phyloP scores from a whole-genome alignment of 441 rosid genomes.

The Pelargonium exstipulatum region DNA sequence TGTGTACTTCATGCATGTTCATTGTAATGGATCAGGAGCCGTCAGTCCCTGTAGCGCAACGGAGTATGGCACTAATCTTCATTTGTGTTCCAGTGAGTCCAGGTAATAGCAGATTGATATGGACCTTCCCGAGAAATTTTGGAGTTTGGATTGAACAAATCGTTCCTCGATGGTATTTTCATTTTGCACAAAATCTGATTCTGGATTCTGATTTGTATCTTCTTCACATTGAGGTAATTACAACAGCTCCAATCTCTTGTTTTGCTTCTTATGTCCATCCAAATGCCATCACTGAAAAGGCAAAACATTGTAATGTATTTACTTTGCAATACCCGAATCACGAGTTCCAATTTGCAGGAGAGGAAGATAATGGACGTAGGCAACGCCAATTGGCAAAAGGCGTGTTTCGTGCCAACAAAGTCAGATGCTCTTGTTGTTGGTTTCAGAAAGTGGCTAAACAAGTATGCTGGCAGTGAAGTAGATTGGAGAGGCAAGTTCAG shows the following conservation, averaged over 20 bases:
- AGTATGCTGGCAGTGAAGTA: slow-evolving; percentile 50
- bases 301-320: not conserved
- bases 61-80: slow-evolving; percentile 53
- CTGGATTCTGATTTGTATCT: slow-evolving; percentile 87
- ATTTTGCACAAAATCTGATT: slow-evolving; percentile 60
- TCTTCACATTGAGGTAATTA: slow-evolving; percentile 71
- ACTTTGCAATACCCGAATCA: not conserved
- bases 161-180: slow-evolving; percentile 81
- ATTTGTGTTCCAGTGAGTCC: slow-evolving; percentile 86
- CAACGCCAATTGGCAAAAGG: slow-evolving; percentile 68
- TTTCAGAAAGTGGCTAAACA: slow-evolving; percentile 79
- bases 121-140: slow-evolving; percentile 72
- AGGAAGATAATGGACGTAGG: slow-evolving; percentile 66
- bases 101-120: slow-evolving; percentile 80
- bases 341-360: slow-evolving; percentile 41
- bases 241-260: not conserved
- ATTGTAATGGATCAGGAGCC: slow-evolving; percentile 26
- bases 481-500: slow-evolving; percentile 74
- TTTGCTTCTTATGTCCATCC: not conserved
- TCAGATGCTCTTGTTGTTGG: slow-evolving; percentile 72
- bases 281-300: too few relatives aligned
- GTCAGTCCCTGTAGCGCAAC: slow-evolving; percentile 18
- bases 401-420: slow-evolving; percentile 76
- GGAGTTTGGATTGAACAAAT: slow-evolving; percentile 58
- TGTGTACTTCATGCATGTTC: not conserved